Evolutionary conservation across 257 asterid species (phyloP).

Genomic region (Solanum sejunctum): DNA sequence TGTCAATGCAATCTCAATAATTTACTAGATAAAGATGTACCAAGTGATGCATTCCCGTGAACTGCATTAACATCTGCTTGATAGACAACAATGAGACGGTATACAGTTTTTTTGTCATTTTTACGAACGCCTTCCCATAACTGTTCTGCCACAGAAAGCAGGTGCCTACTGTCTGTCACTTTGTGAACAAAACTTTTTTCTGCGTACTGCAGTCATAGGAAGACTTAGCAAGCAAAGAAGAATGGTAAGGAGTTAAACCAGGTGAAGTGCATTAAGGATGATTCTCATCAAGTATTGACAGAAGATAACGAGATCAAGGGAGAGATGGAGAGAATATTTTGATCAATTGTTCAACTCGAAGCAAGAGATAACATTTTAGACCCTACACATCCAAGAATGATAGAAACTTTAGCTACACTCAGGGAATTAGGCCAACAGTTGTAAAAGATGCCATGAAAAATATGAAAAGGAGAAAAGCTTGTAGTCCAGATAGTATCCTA

Average conservation of each 20-base stretch:
- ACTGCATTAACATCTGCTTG: conserved; percentile 61
- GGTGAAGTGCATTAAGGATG: neutral
- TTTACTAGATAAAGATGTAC: conserved; percentile 21
- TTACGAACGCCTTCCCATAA: conserved; percentile 63
- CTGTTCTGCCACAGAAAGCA: conserved; percentile 58
- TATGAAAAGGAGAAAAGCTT: neutral
- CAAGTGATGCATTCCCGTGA: conserved; percentile 31
- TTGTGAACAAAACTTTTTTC: conserved; percentile 59
- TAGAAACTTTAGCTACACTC: neutral
- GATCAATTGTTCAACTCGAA: neutral
- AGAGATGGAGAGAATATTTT: neutral
- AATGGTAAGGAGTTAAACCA: neutral
- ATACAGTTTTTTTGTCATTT: conserved; percentile 71
- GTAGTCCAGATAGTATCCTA: neutral
- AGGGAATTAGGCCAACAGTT: neutral
- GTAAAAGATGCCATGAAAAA: neutral
- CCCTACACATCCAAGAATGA: neutral
- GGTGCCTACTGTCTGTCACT: conserved; percentile 28
- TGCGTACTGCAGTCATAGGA: conserved; percentile 43
- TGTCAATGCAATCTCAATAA: neutral
- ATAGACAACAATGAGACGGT: conserved; percentile 58
- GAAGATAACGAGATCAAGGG: neutral
- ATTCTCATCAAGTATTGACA: neutral
- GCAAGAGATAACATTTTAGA: neutral
- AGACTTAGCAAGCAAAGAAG: neutral